These are phyloP conservation scores for Glomus cerebriforme DNA, from an alignment of 192 early-diverging fungal species.

Conservation along the genomic window DNA sequence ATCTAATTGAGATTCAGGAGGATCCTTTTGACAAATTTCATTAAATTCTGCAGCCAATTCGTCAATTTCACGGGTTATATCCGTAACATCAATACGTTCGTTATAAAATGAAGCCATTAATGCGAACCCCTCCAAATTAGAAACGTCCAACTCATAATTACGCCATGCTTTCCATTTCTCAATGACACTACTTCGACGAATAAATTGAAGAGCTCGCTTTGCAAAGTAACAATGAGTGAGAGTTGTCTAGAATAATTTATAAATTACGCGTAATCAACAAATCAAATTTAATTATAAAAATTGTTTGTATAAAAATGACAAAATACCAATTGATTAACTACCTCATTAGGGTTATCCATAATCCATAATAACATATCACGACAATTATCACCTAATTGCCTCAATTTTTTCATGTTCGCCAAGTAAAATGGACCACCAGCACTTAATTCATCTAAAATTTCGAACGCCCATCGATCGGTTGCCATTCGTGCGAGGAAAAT, in stretches of 20 bases:
- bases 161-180: conserved; percentile 30
- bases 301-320: no score
- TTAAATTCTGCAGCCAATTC: conserved; percentile 22
- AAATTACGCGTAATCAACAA: background rate
- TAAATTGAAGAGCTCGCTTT: conserved; percentile 26
- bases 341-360: conserved; percentile 28
- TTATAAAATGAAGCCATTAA: conserved; percentile 29
- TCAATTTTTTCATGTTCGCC: conserved; percentile 24
- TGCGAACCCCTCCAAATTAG: conserved; percentile 20
- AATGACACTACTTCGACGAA: conserved; percentile 10
- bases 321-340: background rate
- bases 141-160: background rate
- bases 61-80: conserved; percentile 19
- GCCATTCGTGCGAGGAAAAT: conserved; percentile 8
- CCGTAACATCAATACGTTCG: conserved; percentile 12
- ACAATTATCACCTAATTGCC: conserved; percentile 30
- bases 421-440: conserved; percentile 17
- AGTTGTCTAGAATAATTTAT: conserved; percentile 7
- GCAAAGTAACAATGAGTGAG: conserved; percentile 32
- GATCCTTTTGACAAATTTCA: background rate
- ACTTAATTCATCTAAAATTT: conserved; percentile 19
- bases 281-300: no score
- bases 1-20: conserved; percentile 12
- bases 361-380: conserved; percentile 27
- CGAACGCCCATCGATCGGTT: conserved; percentile 29